Evolutionary conservation across 1,284 basidiomycete species (phyloP), one percentile per base, ranked within the genome.

Genomic region (Tranzscheliella williamsii): DNA sequence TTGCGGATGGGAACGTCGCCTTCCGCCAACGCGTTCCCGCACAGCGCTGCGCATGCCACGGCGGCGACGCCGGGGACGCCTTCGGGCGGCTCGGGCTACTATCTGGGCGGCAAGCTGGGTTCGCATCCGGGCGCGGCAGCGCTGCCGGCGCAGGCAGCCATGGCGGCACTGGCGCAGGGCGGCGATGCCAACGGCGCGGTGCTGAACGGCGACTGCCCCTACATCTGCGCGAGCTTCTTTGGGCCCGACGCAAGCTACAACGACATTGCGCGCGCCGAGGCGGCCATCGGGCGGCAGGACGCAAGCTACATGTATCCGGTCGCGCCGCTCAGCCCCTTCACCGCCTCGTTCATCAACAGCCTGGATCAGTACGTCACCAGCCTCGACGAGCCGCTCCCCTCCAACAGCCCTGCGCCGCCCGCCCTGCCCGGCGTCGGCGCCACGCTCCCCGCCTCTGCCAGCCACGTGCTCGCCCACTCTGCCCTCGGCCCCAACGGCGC

Each of bases 281-380:
- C 58, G 1, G 58, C 53, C 2, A 56, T 57, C 23, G 60, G 60
- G 11, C 16, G 60, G 17, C 54, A 63, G 30, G 60, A 63, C n/a
- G 54, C 54, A 2, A 53, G 49, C 22, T 57, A 34, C 24, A 46
- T 48, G 7, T 50, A 63, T 16, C 60, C 60, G 0, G 53, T 63
- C 0, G 60, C 60, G 5, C 60, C 60, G 2, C 17, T 63, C 21
- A 53, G 49, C 23, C 60, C 60, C 0, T 63, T 63, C 24, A 63
- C 60, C 0, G 53, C 53, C 2, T 44, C 53, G 31, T 63, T 63
- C 20, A 63, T 63, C 37, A 50, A 57, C 24, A 53, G 49, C 29
- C 36, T 63, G 16, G 60, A 63, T 29, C 53, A 63, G 53, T 63
- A 63, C 34, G 60, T 57, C 24, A 49, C 60, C 4, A 55, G 52